These are phyloP conservation scores for Colletotrichum caudatum DNA, from an alignment of 2,329 filamentous ascomycete genomes.

Conservation along the genomic window DNA sequence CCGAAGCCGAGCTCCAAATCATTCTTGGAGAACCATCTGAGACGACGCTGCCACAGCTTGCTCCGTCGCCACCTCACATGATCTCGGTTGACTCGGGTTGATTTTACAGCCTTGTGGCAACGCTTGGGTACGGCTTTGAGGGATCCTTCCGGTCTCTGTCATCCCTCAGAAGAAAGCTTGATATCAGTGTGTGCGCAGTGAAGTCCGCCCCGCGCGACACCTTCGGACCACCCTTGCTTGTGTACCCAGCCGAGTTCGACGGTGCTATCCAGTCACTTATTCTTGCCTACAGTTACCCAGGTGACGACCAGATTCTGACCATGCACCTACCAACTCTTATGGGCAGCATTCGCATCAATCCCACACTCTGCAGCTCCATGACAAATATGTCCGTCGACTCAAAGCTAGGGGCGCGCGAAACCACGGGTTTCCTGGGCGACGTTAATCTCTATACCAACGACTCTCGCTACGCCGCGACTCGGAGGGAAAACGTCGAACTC, in stretches of 20 bases:
- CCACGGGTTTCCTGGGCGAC: conserved; percentile 17
- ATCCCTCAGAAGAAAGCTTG: conserved; percentile 37
- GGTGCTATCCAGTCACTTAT: conserved; percentile 49
- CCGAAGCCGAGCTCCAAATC: neutral
- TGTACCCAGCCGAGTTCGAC: conserved; percentile 51
- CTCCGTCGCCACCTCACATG: conserved; percentile 5
- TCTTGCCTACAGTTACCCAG: conserved; percentile 48
- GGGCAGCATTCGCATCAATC: conserved; percentile 42
- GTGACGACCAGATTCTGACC: conserved; percentile 47
- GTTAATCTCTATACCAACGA: conserved; percentile 41
- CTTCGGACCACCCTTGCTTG: conserved; percentile 36
- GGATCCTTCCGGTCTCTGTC: conserved; percentile 36
- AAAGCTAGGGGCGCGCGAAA: neutral
- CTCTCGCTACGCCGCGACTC: conserved; percentile 32
- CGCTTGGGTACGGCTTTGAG: conserved; percentile 41
- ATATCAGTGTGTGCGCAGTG: neutral
- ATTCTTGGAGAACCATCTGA: neutral
- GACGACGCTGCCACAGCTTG: neutral
- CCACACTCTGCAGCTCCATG: conserved; percentile 14
- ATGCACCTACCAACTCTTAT: conserved; percentile 49
- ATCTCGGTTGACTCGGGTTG: conserved; percentile 3
- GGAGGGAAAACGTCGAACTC: conserved; percentile 42
- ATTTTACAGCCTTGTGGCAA: conserved; percentile 39
- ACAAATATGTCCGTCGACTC: too few species aligned
- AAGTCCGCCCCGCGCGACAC: conserved; percentile 1